These are phyloP conservation scores for Phytophthora macrochlamydospora DNA, from an alignment of 352 stramenopile genomes.

Conservation along the genomic window DNA sequence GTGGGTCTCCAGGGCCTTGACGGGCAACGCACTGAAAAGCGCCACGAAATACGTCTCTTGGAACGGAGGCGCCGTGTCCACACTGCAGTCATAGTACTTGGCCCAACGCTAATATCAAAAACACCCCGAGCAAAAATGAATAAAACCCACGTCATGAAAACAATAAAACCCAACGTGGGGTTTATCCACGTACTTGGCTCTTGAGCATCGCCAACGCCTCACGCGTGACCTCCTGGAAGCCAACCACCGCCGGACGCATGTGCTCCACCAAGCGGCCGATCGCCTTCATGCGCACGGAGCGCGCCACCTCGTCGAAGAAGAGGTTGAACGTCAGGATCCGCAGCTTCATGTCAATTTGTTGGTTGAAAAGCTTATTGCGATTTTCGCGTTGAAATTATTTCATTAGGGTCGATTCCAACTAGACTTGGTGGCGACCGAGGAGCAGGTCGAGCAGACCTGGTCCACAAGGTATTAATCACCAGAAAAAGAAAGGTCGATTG, in stretches of 20 bases:
- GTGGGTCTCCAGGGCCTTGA: constrained; percentile 58
- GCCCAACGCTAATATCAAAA: constrained; percentile 46
- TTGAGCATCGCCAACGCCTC: constrained; percentile 65
- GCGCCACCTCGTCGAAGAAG: constrained; percentile 72
- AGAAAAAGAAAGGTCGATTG: too few relatives aligned
- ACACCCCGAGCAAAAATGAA: background rate
- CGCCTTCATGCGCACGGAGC: constrained; percentile 62
- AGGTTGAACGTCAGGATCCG: constrained; percentile 80
- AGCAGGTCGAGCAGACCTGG: too few relatives aligned
- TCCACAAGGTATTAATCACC: too few relatives aligned
- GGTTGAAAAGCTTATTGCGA: background rate
- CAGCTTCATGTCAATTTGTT: constrained; percentile 41
- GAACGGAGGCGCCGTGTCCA: constrained; percentile 67
- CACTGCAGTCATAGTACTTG: constrained; percentile 80
- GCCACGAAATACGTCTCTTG: constrained; percentile 80
- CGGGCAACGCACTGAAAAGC: constrained; percentile 77
- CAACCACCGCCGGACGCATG: constrained; percentile 63
- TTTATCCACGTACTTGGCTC: constrained; percentile 20
- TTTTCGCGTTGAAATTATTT: too few relatives aligned
- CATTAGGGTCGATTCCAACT: too few relatives aligned
- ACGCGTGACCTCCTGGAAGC: constrained; percentile 81
- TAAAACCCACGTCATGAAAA: background rate
- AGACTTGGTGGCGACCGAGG: too few relatives aligned
- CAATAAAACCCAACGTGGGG: background rate
- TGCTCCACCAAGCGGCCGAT: constrained; percentile 58